Conservation (phyloP, 345 rosid genomes). For the Ricinus communis region DNA sequence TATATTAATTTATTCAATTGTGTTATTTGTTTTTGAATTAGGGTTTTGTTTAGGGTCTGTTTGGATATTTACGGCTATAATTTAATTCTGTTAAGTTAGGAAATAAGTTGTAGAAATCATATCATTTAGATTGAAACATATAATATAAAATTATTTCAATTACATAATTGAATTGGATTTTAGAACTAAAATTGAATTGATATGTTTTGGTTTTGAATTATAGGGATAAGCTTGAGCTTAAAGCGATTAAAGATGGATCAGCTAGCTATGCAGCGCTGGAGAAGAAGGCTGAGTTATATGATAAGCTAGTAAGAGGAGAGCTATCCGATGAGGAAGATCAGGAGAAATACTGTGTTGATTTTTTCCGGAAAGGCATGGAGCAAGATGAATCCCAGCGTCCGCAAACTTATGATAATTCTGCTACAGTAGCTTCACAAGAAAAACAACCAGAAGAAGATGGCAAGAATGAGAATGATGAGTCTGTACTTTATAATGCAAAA, state of each 20-base stretch:
- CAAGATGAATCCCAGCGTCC: conserved; percentile 37
- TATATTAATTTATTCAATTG: no score
- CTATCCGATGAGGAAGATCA: conserved; percentile 82
- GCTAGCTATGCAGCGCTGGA: conserved; percentile 85
- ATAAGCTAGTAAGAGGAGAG: conserved; percentile 77
- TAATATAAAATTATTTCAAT: no score
- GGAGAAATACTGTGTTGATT: conserved; percentile 92
- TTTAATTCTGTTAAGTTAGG: no score
- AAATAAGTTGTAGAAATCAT: no score
- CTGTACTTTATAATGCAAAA: conserved; percentile 38
- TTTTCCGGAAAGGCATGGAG: conserved; percentile 65
- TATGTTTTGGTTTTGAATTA: conserved; percentile 15
- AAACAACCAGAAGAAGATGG: conserved; percentile 36
- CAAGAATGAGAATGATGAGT: conserved; percentile 39
- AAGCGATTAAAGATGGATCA: conserved; percentile 77
- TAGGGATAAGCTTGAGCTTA: conserved; percentile 91
- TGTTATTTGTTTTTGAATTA: background rate
- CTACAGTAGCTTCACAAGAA: conserved; percentile 34
- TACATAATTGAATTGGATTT: no score
- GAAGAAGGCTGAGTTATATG: conserved; percentile 84
- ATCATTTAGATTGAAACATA: no score
- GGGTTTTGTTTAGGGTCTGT: background rate
- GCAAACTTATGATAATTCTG: conserved; percentile 23
- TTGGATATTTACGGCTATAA: no score
- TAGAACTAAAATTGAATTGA: background rate